These are phyloP conservation scores for Millerozyma miso DNA, from an alignment of 805 yeast species.

Conservation along the genomic window DNA sequence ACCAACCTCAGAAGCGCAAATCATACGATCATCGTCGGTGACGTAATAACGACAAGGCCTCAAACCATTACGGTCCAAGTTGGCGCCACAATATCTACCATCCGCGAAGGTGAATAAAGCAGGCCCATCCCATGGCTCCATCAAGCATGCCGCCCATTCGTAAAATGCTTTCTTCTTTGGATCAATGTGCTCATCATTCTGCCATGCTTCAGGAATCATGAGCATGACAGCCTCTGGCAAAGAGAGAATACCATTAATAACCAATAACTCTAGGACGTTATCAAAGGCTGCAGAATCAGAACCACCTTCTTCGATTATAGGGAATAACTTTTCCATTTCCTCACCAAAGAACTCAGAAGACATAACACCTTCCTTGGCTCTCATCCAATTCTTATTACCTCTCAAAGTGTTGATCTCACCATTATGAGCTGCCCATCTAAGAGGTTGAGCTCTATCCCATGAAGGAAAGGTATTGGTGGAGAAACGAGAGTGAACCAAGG, in stretches of 20 bases:
- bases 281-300: constrained; percentile 98
- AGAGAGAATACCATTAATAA: constrained; percentile 85
- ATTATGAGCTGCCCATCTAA: constrained; percentile 95
- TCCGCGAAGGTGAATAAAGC: constrained; percentile 95
- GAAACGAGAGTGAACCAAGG: constrained; percentile 94
- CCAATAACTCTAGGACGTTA: constrained; percentile 87
- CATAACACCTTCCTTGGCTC: constrained; percentile 98
- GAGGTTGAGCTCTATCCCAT: constrained; percentile 99
- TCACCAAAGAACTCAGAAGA: constrained; percentile 82
- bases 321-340: constrained; percentile 84
- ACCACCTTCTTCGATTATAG: constrained; percentile 97
- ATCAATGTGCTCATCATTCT: constrained; percentile 80
- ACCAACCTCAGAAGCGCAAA: constrained; percentile 98
- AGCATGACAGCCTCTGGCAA: constrained; percentile 97
- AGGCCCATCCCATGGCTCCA: constrained; percentile 99
- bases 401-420: constrained; percentile 97
- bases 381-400: constrained; percentile 99
- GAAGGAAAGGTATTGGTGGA: constrained; percentile 98
- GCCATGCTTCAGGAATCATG: constrained; percentile 98
- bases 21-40: constrained; percentile 90
- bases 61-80: constrained; percentile 93
- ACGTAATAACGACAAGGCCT: constrained; percentile 98
- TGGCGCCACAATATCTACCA: constrained; percentile 98
- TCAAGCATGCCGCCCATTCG: constrained; percentile 98
- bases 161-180: constrained; percentile 90